Evolutionary conservation across 305 asterid species (phyloP).

Genomic region (Fraxinus albicans): DNA sequence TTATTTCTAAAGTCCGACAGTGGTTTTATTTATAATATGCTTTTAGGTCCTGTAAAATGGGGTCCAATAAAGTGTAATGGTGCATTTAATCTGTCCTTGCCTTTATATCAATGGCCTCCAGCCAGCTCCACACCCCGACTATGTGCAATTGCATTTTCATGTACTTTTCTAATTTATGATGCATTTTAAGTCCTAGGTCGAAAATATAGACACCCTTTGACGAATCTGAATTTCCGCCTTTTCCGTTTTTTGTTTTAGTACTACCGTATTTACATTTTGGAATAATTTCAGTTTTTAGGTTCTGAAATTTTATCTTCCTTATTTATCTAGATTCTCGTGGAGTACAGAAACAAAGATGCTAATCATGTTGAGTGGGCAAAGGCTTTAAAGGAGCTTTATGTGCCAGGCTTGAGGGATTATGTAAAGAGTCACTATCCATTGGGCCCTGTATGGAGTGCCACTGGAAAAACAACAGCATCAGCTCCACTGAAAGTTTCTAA

Average conservation of each 20-base stretch:
- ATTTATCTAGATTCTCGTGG: slow-evolving; percentile 69
- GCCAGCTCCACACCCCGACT: background rate
- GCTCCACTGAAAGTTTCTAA: slow-evolving; percentile 59
- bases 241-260: background rate
- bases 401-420: slow-evolving; percentile 89
- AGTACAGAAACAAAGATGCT: slow-evolving; percentile 83
- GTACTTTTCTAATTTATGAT: background rate
- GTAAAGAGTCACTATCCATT: slow-evolving; percentile 84
- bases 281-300: background rate
- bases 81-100: background rate
- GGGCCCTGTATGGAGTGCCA: slow-evolving; percentile 92
- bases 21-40: background rate
- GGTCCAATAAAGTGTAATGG: background rate
- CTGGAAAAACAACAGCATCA: slow-evolving; percentile 55
- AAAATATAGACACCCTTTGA: background rate
- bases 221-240: background rate
- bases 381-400: slow-evolving; percentile 84
- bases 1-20: too few species aligned
- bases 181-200: background rate
- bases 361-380: slow-evolving; percentile 96
- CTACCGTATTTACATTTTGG: background rate
- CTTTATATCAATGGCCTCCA: background rate
- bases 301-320: background rate
- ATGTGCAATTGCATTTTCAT: background rate
- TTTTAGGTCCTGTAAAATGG: background rate